These are phyloP conservation scores for Oleoguttula mirabilis DNA, from an alignment of 495 filamentous ascomycete genomes.

Conservation along the genomic window DNA sequence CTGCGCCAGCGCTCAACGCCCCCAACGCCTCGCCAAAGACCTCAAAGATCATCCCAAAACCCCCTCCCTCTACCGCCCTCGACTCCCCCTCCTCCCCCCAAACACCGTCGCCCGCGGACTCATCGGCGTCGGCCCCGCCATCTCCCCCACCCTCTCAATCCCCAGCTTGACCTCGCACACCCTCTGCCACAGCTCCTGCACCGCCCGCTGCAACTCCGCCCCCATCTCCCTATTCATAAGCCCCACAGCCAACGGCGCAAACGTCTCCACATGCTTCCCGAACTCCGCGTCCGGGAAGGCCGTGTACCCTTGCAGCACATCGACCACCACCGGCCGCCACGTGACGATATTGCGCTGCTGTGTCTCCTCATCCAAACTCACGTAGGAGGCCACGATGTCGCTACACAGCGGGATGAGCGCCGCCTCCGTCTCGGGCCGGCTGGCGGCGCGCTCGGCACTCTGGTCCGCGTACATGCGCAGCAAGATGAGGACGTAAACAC, in stretches of 20 bases:
- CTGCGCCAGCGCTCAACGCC: no score
- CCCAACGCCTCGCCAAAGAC: no score
- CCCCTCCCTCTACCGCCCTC: no score
- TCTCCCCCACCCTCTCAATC: constrained; percentile 27
- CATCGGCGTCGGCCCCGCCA: constrained; percentile 1
- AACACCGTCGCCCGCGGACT: constrained; percentile 18
- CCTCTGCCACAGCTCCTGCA: constrained; percentile 62
- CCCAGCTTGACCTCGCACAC: constrained; percentile 76
- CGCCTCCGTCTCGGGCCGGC: constrained; percentile 66
- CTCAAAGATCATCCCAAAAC: no score
- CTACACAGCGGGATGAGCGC: constrained; percentile 89
- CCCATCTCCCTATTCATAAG: constrained; percentile 73
- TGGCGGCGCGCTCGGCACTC: constrained; percentile 64
- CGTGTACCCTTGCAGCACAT: constrained; percentile 90
- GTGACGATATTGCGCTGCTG: constrained; percentile 93
- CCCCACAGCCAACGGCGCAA: constrained; percentile 78
- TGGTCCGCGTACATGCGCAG: constrained; percentile 95
- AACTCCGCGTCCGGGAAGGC: constrained; percentile 80
- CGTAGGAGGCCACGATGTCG: constrained; percentile 78
- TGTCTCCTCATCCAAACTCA: constrained; percentile 77
- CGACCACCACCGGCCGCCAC: constrained; percentile 93
- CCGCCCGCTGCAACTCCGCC: constrained; percentile 58
- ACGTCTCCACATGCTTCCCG: constrained; percentile 59
- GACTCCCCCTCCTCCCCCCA: constrained; percentile 16
- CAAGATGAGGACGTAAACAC: constrained; percentile 86